Evolutionary conservation across 2,329 filamentous ascomycete species (phyloP).

Genomic region (Byssothecium circinans): DNA sequence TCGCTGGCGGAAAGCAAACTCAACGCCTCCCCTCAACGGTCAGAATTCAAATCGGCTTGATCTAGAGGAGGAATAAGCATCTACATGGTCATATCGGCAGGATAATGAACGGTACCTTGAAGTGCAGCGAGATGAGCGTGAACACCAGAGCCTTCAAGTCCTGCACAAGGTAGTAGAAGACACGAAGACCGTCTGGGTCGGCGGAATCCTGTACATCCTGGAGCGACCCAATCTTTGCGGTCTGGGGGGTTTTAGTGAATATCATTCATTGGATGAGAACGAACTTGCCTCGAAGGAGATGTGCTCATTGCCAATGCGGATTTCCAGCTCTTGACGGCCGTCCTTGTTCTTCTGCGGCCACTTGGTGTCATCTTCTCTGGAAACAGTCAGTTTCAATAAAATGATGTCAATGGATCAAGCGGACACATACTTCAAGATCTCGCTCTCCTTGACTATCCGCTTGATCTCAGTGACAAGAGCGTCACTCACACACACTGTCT

Average conservation of each 20-base stretch:
- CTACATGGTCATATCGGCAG: neutral
- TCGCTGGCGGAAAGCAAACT: slow-evolving; percentile 17
- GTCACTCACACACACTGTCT: slow-evolving; percentile 89
- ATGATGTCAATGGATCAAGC: neutral
- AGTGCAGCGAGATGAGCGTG: slow-evolving; percentile 92
- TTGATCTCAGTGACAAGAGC: slow-evolving; percentile 91
- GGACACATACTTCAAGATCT: slow-evolving; percentile 82
- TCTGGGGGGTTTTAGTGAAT: slow-evolving; percentile 58
- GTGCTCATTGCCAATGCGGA: slow-evolving; percentile 88
- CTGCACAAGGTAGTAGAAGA: slow-evolving; percentile 98
- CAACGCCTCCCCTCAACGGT: slow-evolving; percentile 9
- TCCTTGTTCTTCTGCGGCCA: slow-evolving; percentile 99
- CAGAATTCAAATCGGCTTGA: slow-evolving; percentile 66
- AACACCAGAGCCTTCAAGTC: slow-evolving; percentile 97
- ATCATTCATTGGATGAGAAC: neutral
- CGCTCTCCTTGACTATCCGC: slow-evolving; percentile 93
- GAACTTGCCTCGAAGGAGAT: slow-evolving; percentile 88
- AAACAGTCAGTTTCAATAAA: neutral
- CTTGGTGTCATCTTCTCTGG: slow-evolving; percentile 93
- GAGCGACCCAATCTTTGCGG: slow-evolving; percentile 94
- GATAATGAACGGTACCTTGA: slow-evolving; percentile 65
- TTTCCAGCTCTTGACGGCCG: slow-evolving; percentile 93
- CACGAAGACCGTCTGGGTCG: slow-evolving; percentile 91
- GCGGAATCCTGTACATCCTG: slow-evolving; percentile 96
- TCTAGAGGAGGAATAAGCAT: slow-evolving; percentile 45